phyloP scores from a whole-genome alignment of 805 yeast genomes.

The Candida fluviatilis region DNA sequence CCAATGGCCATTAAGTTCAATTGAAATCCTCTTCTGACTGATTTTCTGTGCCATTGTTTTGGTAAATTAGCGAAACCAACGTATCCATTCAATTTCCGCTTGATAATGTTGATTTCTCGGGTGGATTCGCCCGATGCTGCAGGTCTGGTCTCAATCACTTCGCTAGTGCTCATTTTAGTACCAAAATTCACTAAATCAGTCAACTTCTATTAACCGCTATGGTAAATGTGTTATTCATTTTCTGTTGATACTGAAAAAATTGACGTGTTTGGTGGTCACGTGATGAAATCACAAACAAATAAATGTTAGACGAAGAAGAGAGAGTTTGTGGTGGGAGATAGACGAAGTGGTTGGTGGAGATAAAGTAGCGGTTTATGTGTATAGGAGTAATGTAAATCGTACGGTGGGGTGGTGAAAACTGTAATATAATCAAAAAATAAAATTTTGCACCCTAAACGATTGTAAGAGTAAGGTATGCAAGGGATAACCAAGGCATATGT shows the following conservation, averaged over 20 bases:
- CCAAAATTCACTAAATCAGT: neutral
- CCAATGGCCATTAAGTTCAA: slow-evolving; percentile 89
- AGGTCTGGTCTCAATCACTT: neutral
- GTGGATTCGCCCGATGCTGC: slow-evolving; percentile 10
- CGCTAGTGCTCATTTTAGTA: neutral
- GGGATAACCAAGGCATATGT: no score
- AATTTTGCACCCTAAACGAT: no score
- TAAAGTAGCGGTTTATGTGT: no score
- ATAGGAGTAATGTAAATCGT: no score
- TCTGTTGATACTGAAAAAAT: neutral
- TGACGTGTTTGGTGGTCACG: slow-evolving; percentile 2
- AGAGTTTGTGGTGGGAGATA: no score
- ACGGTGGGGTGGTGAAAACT: no score
- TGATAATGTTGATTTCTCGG: slow-evolving; percentile 57
- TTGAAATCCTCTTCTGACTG: slow-evolving; percentile 83
- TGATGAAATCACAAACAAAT: neutral
- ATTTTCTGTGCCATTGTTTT: slow-evolving; percentile 96
- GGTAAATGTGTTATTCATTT: neutral
- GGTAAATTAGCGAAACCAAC: slow-evolving; percentile 98
- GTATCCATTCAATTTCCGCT: slow-evolving; percentile 82
- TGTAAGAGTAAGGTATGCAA: no score
- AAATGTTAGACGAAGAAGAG: neutral
- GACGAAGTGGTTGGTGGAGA: no score
- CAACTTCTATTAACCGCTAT: neutral
- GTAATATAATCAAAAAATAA: no score